These are phyloP conservation scores for Orbilia brochopaga DNA, from an alignment of 2,329 filamentous ascomycete genomes.

Conservation along the genomic window DNA sequence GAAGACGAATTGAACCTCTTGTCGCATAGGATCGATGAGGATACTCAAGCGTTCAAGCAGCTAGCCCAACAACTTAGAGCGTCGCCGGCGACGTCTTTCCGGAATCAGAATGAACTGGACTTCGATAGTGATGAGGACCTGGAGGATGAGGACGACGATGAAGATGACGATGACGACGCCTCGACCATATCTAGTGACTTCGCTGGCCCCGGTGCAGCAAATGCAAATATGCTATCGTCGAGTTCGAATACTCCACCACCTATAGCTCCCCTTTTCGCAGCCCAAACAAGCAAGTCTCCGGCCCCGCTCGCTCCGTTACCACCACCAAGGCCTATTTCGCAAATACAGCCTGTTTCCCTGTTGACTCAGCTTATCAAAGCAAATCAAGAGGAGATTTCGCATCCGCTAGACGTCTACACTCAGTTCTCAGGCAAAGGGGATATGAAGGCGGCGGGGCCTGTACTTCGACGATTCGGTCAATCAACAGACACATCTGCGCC, in stretches of 20 bases:
- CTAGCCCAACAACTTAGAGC: conserved; percentile 53
- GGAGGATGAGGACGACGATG: conserved; percentile 52
- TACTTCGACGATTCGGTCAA: conserved; percentile 39
- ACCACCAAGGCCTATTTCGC: conserved; percentile 68
- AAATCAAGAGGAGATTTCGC: conserved; percentile 71
- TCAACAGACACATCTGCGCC: conserved; percentile 59
- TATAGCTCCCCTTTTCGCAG: conserved; percentile 16
- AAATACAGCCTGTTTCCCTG: conserved; percentile 53
- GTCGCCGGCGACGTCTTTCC: conserved; percentile 54
- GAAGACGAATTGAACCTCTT: conserved; percentile 51
- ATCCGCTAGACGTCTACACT: conserved; percentile 78
- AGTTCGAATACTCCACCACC: conserved; percentile 31
- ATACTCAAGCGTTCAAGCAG: conserved; percentile 52
- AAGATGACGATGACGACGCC: conserved; percentile 53
- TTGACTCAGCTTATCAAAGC: conserved; percentile 65
- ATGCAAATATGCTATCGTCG: conserved; percentile 51
- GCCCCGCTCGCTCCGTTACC: conserved; percentile 64
- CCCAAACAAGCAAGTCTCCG: conserved; percentile 53
- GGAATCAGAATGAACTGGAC: conserved; percentile 39
- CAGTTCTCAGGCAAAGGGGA: conserved; percentile 79
- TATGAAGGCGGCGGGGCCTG: conserved; percentile 61
- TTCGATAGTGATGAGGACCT: conserved; percentile 52
- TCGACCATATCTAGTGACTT: conserved; percentile 54
- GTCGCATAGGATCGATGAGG: conserved; percentile 52
- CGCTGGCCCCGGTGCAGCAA: conserved; percentile 53